Conservation (phyloP, 371 early-diverging fungal species). For the Mortierella sp. region DNA sequence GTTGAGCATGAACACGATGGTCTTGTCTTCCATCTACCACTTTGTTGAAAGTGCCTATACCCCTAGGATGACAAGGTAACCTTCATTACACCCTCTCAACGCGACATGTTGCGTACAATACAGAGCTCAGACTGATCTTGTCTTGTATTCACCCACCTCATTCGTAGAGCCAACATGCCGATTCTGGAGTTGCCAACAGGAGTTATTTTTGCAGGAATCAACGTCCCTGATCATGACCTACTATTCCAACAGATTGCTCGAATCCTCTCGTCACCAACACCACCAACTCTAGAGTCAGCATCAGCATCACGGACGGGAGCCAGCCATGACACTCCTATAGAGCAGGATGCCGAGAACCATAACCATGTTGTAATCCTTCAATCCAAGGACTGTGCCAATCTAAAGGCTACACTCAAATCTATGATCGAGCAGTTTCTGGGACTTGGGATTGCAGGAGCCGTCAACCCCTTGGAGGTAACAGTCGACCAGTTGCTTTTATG, state of each 20-base stretch:
- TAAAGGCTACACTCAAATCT: slow-evolving; percentile 63
- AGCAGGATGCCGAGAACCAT: slow-evolving; percentile 19
- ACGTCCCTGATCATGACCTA: slow-evolving; percentile 57
- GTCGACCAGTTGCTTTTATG: neutral
- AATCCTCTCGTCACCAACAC: slow-evolving; percentile 19
- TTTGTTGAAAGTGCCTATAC: slow-evolving; percentile 63
- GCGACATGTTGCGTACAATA: too few species aligned
- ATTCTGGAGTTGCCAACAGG: slow-evolving; percentile 75
- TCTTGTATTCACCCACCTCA: neutral
- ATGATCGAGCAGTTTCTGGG: slow-evolving; percentile 73
- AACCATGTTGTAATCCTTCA: slow-evolving; percentile 70
- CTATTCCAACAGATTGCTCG: slow-evolving; percentile 45
- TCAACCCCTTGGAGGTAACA: slow-evolving; percentile 43
- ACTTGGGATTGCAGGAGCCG: slow-evolving; percentile 23
- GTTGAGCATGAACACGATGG: slow-evolving; percentile 62
- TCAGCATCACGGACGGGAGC: neutral
- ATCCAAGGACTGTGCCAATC: slow-evolving; percentile 69
- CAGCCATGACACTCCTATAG: neutral
- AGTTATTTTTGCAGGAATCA: slow-evolving; percentile 72
- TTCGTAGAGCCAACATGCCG: slow-evolving; percentile 52
- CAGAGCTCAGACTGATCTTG: neutral
- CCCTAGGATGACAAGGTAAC: slow-evolving; percentile 29
- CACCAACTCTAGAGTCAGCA: slow-evolving; percentile 13
- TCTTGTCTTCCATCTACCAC: slow-evolving; percentile 54
- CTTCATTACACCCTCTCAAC: too few species aligned